Evolutionary conservation across 805 yeast genomes (phyloP).

Genomic region (Yamadazyma akitaensis): DNA sequence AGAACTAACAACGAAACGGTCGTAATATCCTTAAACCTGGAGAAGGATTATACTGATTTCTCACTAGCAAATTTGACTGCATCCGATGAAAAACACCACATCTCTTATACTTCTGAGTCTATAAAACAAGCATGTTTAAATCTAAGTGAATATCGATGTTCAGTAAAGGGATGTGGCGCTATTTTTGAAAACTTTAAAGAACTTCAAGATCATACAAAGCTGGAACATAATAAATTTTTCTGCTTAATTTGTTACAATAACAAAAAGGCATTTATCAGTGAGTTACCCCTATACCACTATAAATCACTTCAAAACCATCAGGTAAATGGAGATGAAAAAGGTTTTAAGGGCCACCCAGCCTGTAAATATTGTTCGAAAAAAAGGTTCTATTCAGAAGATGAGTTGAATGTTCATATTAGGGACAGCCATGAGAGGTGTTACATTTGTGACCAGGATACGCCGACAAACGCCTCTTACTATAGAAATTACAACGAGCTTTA

Average conservation of each 20-base stretch:
- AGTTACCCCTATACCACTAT: conserved; percentile 58
- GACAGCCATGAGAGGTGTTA: conserved; percentile 85
- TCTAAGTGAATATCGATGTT: conserved; percentile 57
- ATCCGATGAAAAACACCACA: conserved; percentile 45
- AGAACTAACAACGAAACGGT: conserved; percentile 62
- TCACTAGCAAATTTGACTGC: conserved; percentile 27
- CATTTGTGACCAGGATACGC: conserved; percentile 74
- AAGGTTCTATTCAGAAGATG: conserved; percentile 86
- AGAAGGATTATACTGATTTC: conserved; percentile 37
- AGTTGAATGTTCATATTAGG: conserved; percentile 75
- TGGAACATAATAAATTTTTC: conserved; percentile 57
- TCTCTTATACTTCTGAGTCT: conserved; percentile 56
- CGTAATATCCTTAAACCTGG: conserved; percentile 49
- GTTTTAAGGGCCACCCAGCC: conserved; percentile 85
- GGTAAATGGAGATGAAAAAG: conserved; percentile 66
- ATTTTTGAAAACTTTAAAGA: conserved; percentile 50
- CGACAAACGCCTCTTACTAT: conserved; percentile 61
- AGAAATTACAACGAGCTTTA: conserved; percentile 71
- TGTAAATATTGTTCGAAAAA: conserved; percentile 76
- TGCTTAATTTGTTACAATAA: conserved; percentile 78
- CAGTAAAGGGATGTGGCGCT: conserved; percentile 36
- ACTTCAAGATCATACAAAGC: conserved; percentile 61
- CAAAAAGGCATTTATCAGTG: conserved; percentile 74
- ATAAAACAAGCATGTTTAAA: conserved; percentile 47
- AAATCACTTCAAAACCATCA: conserved; percentile 69